Conservation (phyloP, 2,329 filamentous ascomycete genomes). For the Ophiocordyceps sinensis region DNA sequence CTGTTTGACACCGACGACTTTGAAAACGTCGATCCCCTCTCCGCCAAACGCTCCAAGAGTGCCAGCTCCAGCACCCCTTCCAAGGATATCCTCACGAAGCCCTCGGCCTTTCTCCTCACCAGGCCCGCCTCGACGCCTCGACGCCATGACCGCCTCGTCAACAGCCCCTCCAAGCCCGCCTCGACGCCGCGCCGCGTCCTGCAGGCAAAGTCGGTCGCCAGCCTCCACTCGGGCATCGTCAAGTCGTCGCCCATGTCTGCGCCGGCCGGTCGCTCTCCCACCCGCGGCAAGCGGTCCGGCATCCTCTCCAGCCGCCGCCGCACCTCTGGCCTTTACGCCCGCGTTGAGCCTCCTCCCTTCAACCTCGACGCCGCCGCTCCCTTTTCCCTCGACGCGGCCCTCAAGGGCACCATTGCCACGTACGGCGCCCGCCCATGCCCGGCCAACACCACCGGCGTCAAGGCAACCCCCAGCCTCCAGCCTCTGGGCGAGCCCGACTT, state of each 20-base stretch:
- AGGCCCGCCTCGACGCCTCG: constrained; percentile 18
- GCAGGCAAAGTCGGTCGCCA: constrained; percentile 35
- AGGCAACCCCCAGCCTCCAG: constrained; percentile 6
- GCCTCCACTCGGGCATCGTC: constrained; percentile 26
- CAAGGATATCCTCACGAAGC: constrained; percentile 38
- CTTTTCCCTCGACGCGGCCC: constrained; percentile 74
- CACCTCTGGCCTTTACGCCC: constrained; percentile 46
- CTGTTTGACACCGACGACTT: constrained; percentile 34
- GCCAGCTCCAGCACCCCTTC: constrained; percentile 21
- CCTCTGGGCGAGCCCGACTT: constrained; percentile 29
- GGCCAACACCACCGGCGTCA: constrained; percentile 1
- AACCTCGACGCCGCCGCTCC: constrained; percentile 41
- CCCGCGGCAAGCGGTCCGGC: constrained; percentile 51
- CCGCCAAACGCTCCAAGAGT: constrained; percentile 45
- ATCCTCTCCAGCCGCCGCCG: constrained; percentile 56
- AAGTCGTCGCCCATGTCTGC: constrained; percentile 44
- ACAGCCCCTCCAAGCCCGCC: constrained; percentile 15
- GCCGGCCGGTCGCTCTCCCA: constrained; percentile 71
- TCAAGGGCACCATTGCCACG: constrained; percentile 58
- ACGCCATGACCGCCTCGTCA: not conserved
- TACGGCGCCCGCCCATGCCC: constrained; percentile 31
- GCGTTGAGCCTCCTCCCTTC: constrained; percentile 57
- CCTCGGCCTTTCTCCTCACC: constrained; percentile 28
- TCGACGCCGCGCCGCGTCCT: constrained; percentile 28
- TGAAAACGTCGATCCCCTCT: constrained; percentile 49